Base-by-base conservation (phyloP, 257 asterid species). In the Capsicum chinense region DNA sequence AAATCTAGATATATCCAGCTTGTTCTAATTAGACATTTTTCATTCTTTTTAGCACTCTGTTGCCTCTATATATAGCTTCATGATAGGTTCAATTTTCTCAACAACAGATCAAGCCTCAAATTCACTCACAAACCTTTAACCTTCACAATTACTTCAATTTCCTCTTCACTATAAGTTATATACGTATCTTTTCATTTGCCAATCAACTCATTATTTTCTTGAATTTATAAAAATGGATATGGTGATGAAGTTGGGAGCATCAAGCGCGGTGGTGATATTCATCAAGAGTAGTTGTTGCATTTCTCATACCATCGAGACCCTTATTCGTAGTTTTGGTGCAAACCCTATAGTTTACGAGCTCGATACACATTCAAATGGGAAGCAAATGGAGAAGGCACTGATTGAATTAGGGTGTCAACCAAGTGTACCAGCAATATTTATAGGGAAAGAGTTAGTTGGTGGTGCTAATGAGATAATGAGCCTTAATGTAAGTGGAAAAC, bases 381-480 rank as follows among this genome's bases (percentile, higher is more conserved):
- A 12, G 81, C 47, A 52, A 76, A 76, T 76, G 63, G 81, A 76
- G 62, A 52, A 50, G 81, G 47, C 63, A 21, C 4, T 76, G 17
- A 21, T 74, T 1, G 62, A 74, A 0, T 21, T 50, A 74, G 62
- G 81, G 21, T 50, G 81, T 50, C 47, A 21, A 0, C 81, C 47
- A 74, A 74, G 81, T 50, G 81, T 13, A 0, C 81, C 81, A 21
- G 2, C 81, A 74, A 19, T 74, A 11, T 74, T 74, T 74, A 50
- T 74, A 19, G 81, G 81, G 47, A 74, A 74, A 19, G 81, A 74
- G 44, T 52, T 50, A 0, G 3, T 74, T 74, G 81, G 81, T 74
- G 81, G 81, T 50, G 39, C 62, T 1, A 74, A 74, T 74, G 81
- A 74, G 44, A 74, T 74, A 8, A 74, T 52, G 62, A 74, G 81